Base-by-base conservation (phyloP, 805 yeast species). In the Lipomyces oligophaga region DNA sequence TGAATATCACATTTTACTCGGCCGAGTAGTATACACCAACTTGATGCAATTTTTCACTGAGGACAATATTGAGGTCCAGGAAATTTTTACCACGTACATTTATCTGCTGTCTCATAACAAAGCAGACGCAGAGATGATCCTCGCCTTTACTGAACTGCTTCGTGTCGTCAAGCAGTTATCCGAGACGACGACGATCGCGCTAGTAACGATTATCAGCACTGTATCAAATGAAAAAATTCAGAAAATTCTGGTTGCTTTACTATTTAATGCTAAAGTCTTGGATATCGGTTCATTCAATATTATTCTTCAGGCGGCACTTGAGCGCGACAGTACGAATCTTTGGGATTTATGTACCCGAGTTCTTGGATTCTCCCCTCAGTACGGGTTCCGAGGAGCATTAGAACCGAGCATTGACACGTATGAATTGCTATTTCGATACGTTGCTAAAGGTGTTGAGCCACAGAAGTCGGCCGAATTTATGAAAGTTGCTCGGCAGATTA, bases 381-480 rank as follows among this genome's bases (percentile, higher is more conserved):
- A 28, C 11, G n/a, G n/a, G n/a, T n/a, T n/a, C n/a, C n/a, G n/a
- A n/a, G 8, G 11, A 4, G 5, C 6, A 7, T 38, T 49, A 4
- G 44, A 31, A 6, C 55, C 56, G 13, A 36, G 45, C 16, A 15
- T 52, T 18, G 55, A 52, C 32, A 52, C 56, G n/a, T 52, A 52
- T 16, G 56, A 49, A 37, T 38, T 52, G 11, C 32, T 52, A 16
- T 42, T 52, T 20, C 47, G 56, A 18, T 49, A 48, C 27, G 42
- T 52, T 5, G 55, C 45, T 18, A 41, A 42, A 19, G 47, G 36
- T 15, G 22, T 30, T 11, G 47, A 49, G 25, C 41, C 49, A 11
- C 33, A 37, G 18, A 22, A 33, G 27, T 44, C 56, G 5, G 16
- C 10, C 3, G 10, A 21, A 19, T 52, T 49, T 32, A 43, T 52